These are phyloP conservation scores for Ceratocystis diversiconidia DNA, from an alignment of 2,329 filamentous ascomycete genomes.

Conservation along the genomic window DNA sequence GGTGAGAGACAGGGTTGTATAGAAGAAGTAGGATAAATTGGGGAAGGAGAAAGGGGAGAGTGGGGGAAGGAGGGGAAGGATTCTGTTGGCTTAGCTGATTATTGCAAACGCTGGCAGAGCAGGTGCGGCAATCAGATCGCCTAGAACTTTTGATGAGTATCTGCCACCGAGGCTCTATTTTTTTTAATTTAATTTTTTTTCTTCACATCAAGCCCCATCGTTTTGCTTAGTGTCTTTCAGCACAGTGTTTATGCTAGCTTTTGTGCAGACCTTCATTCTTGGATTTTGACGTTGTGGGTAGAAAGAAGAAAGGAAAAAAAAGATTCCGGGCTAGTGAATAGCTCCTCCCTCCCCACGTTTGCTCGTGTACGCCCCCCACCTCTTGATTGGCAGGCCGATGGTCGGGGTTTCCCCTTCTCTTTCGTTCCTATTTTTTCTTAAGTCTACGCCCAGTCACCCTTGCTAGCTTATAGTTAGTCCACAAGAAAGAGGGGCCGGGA, in stretches of 20 bases:
- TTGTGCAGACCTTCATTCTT: not conserved
- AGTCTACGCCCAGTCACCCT: not conserved
- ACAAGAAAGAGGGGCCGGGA: not conserved
- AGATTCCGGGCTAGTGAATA: not conserved
- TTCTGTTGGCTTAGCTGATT: not conserved
- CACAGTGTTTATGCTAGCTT: not conserved
- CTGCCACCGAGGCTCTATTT: not conserved
- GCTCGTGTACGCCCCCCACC: conserved; percentile 4
- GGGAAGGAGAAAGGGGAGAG: too few relatives aligned
- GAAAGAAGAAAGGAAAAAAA: not conserved
- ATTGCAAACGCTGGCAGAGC: not conserved
- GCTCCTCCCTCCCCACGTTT: not conserved
- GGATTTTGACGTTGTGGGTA: not conserved
- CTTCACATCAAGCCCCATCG: not conserved
- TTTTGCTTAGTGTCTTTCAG: not conserved
- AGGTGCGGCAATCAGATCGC: not conserved
- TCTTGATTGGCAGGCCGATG: conserved; percentile 7
- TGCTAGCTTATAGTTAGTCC: not conserved
- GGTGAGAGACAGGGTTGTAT: too few relatives aligned
- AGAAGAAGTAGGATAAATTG: too few relatives aligned
- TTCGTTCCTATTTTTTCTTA: not conserved
- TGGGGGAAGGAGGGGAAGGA: not conserved
- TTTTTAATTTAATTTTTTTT: not conserved
- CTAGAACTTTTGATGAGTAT: not conserved
- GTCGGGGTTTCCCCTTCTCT: conserved; percentile 7